Conservation (phyloP, 441 rosid genomes). For the Daphne laureola region DNA sequence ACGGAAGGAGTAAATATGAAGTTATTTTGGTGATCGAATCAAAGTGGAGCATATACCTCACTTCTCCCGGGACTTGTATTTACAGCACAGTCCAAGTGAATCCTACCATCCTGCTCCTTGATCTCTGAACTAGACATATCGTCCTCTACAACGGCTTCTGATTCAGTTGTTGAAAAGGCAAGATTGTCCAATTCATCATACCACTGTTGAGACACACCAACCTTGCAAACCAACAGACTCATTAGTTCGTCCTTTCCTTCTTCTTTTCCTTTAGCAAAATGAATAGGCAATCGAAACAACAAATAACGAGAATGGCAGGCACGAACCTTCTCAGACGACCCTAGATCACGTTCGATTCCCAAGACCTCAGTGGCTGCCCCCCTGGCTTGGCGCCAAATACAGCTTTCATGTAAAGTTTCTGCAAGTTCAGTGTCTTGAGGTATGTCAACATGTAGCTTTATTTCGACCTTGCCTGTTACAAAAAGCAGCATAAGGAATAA, state of each 20-base stretch:
- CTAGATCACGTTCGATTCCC: conserved; percentile 28
- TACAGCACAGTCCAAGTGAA: conserved; percentile 49
- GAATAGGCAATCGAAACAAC: conserved; percentile 5
- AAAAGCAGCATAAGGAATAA: conserved; percentile 9
- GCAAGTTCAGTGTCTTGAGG: conserved; percentile 63
- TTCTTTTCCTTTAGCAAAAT: conserved; percentile 7
- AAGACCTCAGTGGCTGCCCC: conserved; percentile 60
- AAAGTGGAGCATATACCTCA: conserved; percentile 49
- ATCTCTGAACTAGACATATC: conserved; percentile 21
- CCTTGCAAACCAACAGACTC: conserved; percentile 35
- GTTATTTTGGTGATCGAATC: no score
- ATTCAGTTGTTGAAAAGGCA: conserved; percentile 49
- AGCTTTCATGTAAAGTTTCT: conserved; percentile 72
- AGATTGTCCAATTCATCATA: conserved; percentile 81
- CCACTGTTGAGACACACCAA: conserved; percentile 82
- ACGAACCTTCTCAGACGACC: conserved; percentile 59
- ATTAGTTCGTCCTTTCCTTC: not conserved
- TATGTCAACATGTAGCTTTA: conserved; percentile 53
- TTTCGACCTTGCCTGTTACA: conserved; percentile 62
- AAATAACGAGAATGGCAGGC: conserved; percentile 8
- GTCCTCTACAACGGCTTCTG: conserved; percentile 37
- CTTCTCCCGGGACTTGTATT: conserved; percentile 83
- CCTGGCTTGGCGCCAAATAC: conserved; percentile 83
- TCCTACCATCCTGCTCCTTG: conserved; percentile 29
- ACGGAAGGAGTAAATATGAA: no score